Percentiles rank a stretch among this genome's conserved stretches.
These are phyloP conservation scores for Camellia lanceoleosa DNA, from an alignment of 148 eudicot genomes.

Conservation along the genomic window DNA sequence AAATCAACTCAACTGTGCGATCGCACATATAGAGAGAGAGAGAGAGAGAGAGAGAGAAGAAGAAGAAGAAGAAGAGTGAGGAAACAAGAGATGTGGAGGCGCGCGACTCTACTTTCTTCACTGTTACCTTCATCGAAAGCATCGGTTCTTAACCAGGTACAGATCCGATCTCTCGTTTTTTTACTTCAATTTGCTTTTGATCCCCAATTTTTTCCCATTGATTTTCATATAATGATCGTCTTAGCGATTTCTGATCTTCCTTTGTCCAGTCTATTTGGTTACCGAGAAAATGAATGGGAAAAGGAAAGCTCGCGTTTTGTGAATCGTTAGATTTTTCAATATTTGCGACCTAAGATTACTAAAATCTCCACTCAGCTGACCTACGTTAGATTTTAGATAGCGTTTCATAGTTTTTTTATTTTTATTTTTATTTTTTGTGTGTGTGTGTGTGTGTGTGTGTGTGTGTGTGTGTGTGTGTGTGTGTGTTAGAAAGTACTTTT, in stretches of 20 bases:
- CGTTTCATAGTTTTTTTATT: too few species aligned
- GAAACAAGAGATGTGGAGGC: constrained; percentile 34
- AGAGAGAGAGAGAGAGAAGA: constrained; percentile 16
- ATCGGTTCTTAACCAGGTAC: constrained; percentile 32
- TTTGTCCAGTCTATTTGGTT: not conserved
- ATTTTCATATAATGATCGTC: not conserved
- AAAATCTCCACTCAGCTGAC: too few species aligned
- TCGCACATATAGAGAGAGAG: not conserved
- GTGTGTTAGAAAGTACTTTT: too few species aligned
- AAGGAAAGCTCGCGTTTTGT: not conserved
- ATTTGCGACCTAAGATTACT: too few species aligned
- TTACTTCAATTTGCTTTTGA: too few species aligned
- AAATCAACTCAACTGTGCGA: not conserved
- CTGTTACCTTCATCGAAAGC: constrained; percentile 26
- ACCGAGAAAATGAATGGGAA: constrained; percentile 2
- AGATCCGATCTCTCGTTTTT: not conserved
- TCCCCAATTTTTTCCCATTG: too few species aligned
- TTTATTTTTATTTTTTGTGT: too few species aligned
- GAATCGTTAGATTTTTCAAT: too few species aligned
- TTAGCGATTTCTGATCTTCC: not conserved
- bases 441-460: too few species aligned
- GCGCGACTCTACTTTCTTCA: constrained; percentile 28
- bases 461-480: too few species aligned
- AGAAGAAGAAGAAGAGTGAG: not conserved
- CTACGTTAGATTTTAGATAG: too few species aligned